Evolutionary conservation across 2,329 filamentous ascomycete species (phyloP).

Genomic region (Paecilomyces formosus): DNA sequence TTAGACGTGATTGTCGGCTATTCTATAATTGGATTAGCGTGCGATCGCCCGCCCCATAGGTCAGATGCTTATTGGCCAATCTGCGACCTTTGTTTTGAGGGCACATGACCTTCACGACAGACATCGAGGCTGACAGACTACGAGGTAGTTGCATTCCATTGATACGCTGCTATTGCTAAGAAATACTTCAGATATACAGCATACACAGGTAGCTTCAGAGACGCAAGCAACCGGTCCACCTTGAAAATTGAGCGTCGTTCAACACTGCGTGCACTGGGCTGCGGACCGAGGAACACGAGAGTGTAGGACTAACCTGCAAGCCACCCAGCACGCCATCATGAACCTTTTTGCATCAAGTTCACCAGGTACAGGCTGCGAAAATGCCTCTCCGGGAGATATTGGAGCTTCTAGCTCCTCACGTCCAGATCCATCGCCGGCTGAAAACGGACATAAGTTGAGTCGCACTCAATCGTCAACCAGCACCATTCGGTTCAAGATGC

Average conservation of each 20-base stretch:
- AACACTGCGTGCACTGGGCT: no score
- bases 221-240: background rate
- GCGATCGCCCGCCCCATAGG: background rate
- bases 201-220: background rate
- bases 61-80: background rate
- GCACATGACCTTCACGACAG: background rate
- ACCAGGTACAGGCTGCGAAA: constrained; percentile 8
- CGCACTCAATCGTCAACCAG: constrained; percentile 15
- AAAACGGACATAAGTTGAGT: constrained; percentile 7
- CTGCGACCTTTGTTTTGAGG: background rate
- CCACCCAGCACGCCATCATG: constrained; percentile 28
- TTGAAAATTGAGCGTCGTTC: background rate
- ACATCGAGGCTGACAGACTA: background rate
- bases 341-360: constrained; percentile 18
- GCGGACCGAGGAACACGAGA: constrained; percentile 6
- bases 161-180: background rate
- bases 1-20: background rate
- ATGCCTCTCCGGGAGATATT: background rate
- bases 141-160: background rate
- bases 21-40: background rate
- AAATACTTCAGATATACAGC: background rate
- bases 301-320: background rate
- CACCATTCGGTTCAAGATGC: background rate
- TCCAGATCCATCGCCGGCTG: constrained; percentile 14
- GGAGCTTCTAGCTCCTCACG: constrained; percentile 13